A percentile compares a stretch with the other conserved stretches of the same genome.
These are phyloP conservation scores for Mycena kentingensis DNA, from an alignment of 768 basidiomycete species.

Conservation along the genomic window DNA sequence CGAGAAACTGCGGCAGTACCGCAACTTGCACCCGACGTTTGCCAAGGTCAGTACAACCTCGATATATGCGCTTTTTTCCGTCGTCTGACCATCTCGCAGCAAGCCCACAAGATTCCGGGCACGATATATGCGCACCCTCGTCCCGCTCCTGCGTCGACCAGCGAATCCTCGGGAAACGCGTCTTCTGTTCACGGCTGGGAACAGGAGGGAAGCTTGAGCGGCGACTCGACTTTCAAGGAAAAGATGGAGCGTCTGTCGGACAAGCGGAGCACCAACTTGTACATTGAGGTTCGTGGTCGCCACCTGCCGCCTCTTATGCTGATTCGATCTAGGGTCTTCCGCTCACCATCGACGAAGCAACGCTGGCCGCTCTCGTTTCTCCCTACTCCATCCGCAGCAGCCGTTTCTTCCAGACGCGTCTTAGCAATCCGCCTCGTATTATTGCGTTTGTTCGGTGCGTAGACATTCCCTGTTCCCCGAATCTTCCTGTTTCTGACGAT, in stretches of 20 bases:
- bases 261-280: conserved; percentile 69
- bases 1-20: conserved; percentile 62
- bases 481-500: conserved; percentile 4
- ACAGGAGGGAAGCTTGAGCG: conserved; percentile 22
- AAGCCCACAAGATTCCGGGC: conserved; percentile 83
- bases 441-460: conserved; percentile 80
- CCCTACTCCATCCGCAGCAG: conserved; percentile 75
- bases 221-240: conserved; percentile 62
- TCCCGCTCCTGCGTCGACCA: too few species aligned
- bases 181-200: conserved; percentile 22
- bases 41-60: conserved; percentile 60
- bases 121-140: conserved; percentile 56
- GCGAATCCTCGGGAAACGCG: conserved; percentile 13
- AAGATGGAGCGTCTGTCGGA: conserved; percentile 78
- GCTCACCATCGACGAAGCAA: conserved; percentile 66
- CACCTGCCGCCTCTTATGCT: not conserved
- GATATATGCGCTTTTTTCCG: not conserved
- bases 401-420: conserved; percentile 76
- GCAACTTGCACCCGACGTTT: conserved; percentile 84
- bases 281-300: conserved; percentile 67
- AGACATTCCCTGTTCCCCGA: not conserved
- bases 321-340: conserved; percentile 51
- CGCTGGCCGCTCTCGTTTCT: conserved; percentile 62
- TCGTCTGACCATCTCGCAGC: conserved; percentile 29
- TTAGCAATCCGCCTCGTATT: conserved; percentile 75